phyloP scores from a whole-genome alignment of 2,329 filamentous ascomycete species.

The Sporothrix mexicana region DNA sequence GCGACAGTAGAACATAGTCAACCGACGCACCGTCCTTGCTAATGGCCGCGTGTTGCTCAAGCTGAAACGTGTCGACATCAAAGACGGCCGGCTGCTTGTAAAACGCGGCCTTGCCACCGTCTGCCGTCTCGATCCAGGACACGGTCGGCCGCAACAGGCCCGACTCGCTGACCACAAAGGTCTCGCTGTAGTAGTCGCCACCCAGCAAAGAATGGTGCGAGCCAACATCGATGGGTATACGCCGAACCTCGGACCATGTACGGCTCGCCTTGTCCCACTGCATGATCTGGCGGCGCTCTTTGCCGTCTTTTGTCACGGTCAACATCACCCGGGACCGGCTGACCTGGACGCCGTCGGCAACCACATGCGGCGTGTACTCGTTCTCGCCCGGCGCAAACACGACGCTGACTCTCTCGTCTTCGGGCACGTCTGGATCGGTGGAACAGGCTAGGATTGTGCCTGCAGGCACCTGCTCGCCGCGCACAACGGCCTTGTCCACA shows the following conservation, averaged over 20 bases:
- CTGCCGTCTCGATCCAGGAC: background rate
- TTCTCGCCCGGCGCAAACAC: background rate
- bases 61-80: background rate
- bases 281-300: constrained; percentile 7
- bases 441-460: constrained; percentile 6
- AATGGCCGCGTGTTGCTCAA: background rate
- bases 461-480: constrained; percentile 10
- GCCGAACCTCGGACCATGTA: background rate
- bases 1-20: constrained; percentile 6
- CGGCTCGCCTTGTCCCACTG: constrained; percentile 17
- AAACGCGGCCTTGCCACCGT: background rate
- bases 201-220: constrained; percentile 10
- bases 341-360: constrained; percentile 14
- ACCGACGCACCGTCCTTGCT: constrained; percentile 17
- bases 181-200: background rate
- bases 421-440: background rate
- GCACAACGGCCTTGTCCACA: constrained; percentile 5
- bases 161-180: constrained; percentile 14
- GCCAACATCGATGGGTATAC: background rate
- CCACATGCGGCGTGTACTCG: constrained; percentile 15
- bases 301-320: background rate
- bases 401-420: constrained; percentile 8
- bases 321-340: background rate
- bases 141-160: constrained; percentile 11
- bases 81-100: constrained; percentile 8